phyloP scores from a whole-genome alignment of 441 rosid genomes.

The Capsella rubella region DNA sequence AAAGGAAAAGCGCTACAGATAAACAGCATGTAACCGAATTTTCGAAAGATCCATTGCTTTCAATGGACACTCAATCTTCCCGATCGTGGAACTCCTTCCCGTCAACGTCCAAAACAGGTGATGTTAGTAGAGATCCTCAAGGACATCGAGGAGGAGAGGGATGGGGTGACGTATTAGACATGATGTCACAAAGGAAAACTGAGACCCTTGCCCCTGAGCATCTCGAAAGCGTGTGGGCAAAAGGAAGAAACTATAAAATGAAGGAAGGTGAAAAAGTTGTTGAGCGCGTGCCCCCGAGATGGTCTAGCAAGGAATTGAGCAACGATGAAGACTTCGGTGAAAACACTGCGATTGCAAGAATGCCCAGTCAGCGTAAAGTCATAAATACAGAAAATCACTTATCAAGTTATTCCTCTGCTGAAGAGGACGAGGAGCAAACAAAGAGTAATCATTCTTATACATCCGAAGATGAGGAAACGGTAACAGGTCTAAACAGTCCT shows the following conservation, averaged over 20 bases:
- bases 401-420: conserved; percentile 51
- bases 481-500: conserved; percentile 91
- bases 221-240: conserved; percentile 97
- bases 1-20: conserved; percentile 50
- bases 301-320: conserved; percentile 49
- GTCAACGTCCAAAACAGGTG: conserved; percentile 54
- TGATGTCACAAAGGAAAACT: conserved; percentile 84
- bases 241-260: conserved; percentile 87
- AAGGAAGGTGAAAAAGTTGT: conserved; percentile 58
- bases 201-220: conserved; percentile 96
- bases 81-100: conserved; percentile 80
- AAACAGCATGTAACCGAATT: conserved; percentile 48
- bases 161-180: conserved; percentile 89
- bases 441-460: conserved; percentile 70
- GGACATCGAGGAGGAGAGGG: conserved; percentile 64
- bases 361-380: conserved; percentile 40
- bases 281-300: conserved; percentile 60
- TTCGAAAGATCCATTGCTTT: conserved; percentile 96
- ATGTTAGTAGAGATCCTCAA: conserved; percentile 53
- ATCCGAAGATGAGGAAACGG: conserved; percentile 89
- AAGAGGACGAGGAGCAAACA: conserved; percentile 65
- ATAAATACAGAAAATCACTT: conserved; percentile 44
- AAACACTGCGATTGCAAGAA: conserved; percentile 43
- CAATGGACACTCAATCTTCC: conserved; percentile 77
- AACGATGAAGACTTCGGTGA: conserved; percentile 40